Conservation (phyloP, 2,329 filamentous ascomycete genomes). For the Drechmeria coniospora region DNA sequence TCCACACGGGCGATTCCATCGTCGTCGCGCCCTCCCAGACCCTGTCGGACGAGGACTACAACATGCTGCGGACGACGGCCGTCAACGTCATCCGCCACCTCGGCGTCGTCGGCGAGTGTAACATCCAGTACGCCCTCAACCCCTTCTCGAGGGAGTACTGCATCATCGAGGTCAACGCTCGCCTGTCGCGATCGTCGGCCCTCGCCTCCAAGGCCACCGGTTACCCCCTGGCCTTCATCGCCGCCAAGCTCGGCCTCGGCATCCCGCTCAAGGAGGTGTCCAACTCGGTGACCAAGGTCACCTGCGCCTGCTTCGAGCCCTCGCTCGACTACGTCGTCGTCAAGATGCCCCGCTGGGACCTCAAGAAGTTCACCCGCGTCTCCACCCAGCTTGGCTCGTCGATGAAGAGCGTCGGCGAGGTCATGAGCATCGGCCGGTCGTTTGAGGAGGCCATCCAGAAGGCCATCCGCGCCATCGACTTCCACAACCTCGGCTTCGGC, state of each 20-base stretch:
- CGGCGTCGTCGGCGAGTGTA: conserved; percentile 95
- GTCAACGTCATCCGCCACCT: conserved; percentile 95
- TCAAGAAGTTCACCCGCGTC: conserved; percentile 97
- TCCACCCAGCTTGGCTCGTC: conserved; percentile 92
- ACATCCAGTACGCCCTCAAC: conserved; percentile 96
- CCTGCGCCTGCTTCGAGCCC: conserved; percentile 95
- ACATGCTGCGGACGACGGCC: conserved; percentile 94
- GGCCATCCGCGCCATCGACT: conserved; percentile 88
- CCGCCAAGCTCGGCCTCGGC: conserved; percentile 85
- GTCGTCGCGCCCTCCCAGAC: conserved; percentile 96
- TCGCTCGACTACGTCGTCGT: conserved; percentile 96
- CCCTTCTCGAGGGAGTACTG: conserved; percentile 93
- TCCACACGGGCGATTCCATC: conserved; percentile 95
- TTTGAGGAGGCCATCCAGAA: conserved; percentile 99
- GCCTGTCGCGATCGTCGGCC: conserved; percentile 87
- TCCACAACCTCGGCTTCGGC: conserved; percentile 88
- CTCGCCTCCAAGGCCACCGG: conserved; percentile 94
- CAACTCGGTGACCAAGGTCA: conserved; percentile 90
- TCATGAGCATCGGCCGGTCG: conserved; percentile 93
- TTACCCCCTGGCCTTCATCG: conserved; percentile 90
- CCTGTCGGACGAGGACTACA: conserved; percentile 93
- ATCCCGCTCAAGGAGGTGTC: conserved; percentile 94
- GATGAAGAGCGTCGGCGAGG: conserved; percentile 99
- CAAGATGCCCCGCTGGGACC: conserved; percentile 96
- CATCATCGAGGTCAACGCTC: conserved; percentile 97